Conservation (phyloP, 306 rosid species). For the Malus orientalis region DNA sequence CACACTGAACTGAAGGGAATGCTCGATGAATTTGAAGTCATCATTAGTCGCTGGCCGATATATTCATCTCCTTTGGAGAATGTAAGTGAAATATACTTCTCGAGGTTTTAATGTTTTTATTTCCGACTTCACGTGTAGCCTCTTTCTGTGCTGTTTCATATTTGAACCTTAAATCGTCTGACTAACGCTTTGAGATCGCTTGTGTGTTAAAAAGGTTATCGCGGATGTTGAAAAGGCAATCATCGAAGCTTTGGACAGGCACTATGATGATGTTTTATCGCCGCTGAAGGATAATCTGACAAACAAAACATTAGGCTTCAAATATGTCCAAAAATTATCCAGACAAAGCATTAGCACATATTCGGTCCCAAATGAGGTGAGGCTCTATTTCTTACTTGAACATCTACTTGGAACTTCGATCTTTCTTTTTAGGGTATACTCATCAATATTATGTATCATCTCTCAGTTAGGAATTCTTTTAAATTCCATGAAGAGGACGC, state of each 20-base stretch:
- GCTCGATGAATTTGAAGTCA: conserved; percentile 22
- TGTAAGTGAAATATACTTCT: conserved; percentile 9
- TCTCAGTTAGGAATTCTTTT: conserved; percentile 22
- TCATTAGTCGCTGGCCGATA: conserved; percentile 29
- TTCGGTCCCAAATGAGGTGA: conserved; percentile 24
- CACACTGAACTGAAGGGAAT: conserved; percentile 16
- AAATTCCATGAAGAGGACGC: conserved; percentile 25
- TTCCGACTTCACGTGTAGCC: neutral
- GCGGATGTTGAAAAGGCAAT: conserved; percentile 31
- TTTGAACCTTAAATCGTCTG: neutral
- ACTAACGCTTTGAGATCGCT: neutral
- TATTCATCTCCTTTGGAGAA: conserved; percentile 20
- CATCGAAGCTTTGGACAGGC: conserved; percentile 24
- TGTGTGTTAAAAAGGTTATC: conserved; percentile 8
- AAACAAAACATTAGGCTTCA: conserved; percentile 27
- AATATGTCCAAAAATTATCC: conserved; percentile 28
- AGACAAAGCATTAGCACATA: conserved; percentile 14
- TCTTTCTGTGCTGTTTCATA: neutral
- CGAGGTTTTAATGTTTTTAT: neutral
- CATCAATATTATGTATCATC: neutral
- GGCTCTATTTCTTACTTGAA: neutral
- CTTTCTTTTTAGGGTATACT: neutral
- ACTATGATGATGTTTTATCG: conserved; percentile 19
- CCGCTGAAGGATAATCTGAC: conserved; percentile 23
- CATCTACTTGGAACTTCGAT: neutral